Conservation (phyloP, 2,329 filamentous ascomycete genomes). For the Sporothrix pseudoabietina region DNA sequence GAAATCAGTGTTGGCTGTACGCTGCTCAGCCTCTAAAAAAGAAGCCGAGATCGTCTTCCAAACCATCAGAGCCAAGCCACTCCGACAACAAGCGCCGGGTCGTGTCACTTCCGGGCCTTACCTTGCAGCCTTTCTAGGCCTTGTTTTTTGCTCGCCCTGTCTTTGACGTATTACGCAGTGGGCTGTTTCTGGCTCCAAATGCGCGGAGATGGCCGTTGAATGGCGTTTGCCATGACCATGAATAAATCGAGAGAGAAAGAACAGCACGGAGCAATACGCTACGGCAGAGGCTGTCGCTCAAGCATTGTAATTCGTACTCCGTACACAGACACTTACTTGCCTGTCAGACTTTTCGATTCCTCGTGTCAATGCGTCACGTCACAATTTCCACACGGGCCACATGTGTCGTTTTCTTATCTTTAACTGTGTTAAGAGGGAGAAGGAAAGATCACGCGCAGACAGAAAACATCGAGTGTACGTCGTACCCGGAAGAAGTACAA, state of each 20-base stretch:
- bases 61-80: not conserved
- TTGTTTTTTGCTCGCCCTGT: not conserved
- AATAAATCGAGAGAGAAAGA: not conserved
- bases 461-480: not conserved
- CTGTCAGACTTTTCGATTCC: not conserved
- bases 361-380: not conserved
- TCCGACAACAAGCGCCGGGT: not conserved
- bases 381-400: not conserved
- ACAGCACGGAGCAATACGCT: not conserved
- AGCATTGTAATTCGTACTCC: not conserved
- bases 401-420: not conserved
- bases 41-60: not conserved
- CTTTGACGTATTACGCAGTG: no score
- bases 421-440: not conserved
- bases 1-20: no score
- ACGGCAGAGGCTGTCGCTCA: not conserved
- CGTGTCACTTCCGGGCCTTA: not conserved
- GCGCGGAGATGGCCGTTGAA: not conserved
- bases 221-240: no score
- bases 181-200: not conserved
- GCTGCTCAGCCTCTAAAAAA: not conserved
- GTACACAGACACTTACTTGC: not conserved
- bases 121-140: not conserved
- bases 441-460: not conserved
- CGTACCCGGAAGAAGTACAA: not conserved